These are phyloP conservation scores for Phytopythium vexans DNA, from an alignment of 352 stramenopile genomes.

Conservation along the genomic window DNA sequence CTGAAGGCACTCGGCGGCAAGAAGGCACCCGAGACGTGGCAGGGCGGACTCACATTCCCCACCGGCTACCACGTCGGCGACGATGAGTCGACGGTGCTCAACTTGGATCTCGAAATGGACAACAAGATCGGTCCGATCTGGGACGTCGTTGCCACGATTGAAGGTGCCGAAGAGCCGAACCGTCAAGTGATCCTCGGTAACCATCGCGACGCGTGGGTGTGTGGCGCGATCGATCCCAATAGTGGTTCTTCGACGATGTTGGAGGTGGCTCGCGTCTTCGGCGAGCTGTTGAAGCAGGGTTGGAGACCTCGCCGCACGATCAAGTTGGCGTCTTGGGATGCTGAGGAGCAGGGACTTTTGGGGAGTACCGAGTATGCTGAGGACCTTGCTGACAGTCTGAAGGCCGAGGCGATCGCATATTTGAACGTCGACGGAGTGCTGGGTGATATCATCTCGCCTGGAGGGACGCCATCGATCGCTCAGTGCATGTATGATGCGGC, in stretches of 20 bases:
- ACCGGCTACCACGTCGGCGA: conserved; percentile 71
- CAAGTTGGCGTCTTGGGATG: conserved; percentile 80
- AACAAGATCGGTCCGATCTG: conserved; percentile 76
- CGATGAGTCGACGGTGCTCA: conserved; percentile 43
- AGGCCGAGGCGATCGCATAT: conserved; percentile 67
- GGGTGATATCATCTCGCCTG: conserved; percentile 44
- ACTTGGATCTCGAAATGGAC: conserved; percentile 67
- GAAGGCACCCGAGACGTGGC: conserved; percentile 45
- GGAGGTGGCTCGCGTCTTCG: conserved; percentile 69
- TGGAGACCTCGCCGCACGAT: conserved; percentile 77
- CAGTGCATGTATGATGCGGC: conserved; percentile 51
- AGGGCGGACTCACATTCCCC: conserved; percentile 47
- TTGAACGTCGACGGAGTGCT: conserved; percentile 84
- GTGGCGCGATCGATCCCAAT: conserved; percentile 82
- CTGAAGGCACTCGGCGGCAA: conserved; percentile 52
- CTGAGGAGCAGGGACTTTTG: conserved; percentile 82
- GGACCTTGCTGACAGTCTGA: conserved; percentile 43
- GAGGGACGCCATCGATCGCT: conserved; percentile 66
- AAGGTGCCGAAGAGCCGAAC: conserved; percentile 42
- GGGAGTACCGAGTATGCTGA: conserved; percentile 85
- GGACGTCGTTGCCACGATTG: conserved; percentile 85
- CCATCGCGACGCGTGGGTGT: conserved; percentile 89
- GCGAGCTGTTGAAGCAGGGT: conserved; percentile 49
- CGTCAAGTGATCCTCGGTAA: conserved; percentile 84
- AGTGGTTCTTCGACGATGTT: conserved; percentile 70